phyloP scores from a whole-genome alignment of 768 basidiomycete species.

The Cystofilobasidium macerans region DNA sequence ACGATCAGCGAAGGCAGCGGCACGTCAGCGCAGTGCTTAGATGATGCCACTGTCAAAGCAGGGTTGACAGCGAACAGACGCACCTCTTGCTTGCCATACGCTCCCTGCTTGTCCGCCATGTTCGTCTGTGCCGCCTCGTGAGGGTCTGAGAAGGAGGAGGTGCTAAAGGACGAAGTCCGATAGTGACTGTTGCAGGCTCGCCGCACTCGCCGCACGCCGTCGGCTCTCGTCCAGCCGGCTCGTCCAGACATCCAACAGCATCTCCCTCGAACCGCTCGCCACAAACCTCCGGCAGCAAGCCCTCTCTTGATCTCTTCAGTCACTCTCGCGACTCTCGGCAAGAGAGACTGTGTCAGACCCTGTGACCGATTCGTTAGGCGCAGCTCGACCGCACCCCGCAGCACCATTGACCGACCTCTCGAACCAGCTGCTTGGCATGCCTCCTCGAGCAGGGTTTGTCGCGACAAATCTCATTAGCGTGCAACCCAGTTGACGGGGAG shows the following conservation, averaged over 20 bases:
- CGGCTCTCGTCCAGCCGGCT: background rate
- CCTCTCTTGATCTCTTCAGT: too few relatives aligned
- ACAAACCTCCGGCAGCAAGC: background rate
- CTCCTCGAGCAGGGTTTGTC: conserved; percentile 24
- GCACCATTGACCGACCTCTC: background rate
- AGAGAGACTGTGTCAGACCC: too few relatives aligned
- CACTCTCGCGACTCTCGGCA: too few relatives aligned
- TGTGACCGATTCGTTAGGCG: too few relatives aligned
- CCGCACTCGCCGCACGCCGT: background rate
- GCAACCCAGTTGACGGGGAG: background rate
- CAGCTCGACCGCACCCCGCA: background rate
- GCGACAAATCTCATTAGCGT: background rate
- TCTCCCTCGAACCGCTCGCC: background rate
- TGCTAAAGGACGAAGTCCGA: background rate
- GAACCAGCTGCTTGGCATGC: background rate
- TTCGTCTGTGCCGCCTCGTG: background rate
- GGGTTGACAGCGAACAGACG: background rate
- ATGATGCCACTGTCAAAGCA: background rate
- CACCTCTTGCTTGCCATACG: conserved; percentile 6
- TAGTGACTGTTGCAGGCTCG: background rate
- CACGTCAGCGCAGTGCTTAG: background rate
- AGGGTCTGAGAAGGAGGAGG: background rate
- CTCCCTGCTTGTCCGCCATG: background rate
- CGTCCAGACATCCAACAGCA: background rate
- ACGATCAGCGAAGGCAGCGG: background rate